Conservation (phyloP, 176 grass and related monocot species). For the Zea mays region Zm-B73-REFERENCE-NAM-5.0 NC_050098.1:237282501-237283000, state of each 20-base stretch:
- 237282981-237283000: conserved; percentile 96
- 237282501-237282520: conserved; percentile 92
- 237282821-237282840: conserved; percentile 54
- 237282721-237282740: background rate
- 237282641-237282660: conserved; percentile 72
- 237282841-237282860: conserved; percentile 86
- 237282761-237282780: conserved; percentile 1
- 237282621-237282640: conserved; percentile 3
- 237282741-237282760: conserved; percentile 11
- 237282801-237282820: background rate
- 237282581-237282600: conserved; percentile 11
- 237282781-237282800: background rate
- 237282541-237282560: conserved; percentile 77
- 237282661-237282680: conserved; percentile 95
- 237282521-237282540: conserved; percentile 85
- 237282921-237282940: conserved; percentile 1
- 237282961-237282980: background rate
- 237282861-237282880: conserved; percentile 97
- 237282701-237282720: conserved; percentile 43
- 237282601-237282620: conserved; percentile 31
- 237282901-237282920: conserved; percentile 47
- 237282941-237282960: conserved; percentile 17
- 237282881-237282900: conserved; percentile 98
- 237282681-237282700: conserved; percentile 79
- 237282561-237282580: conserved; percentile 56